Evolutionary conservation across 108 stramenopile species (phyloP).

Genomic region (Epithemia pelagica): DNA sequence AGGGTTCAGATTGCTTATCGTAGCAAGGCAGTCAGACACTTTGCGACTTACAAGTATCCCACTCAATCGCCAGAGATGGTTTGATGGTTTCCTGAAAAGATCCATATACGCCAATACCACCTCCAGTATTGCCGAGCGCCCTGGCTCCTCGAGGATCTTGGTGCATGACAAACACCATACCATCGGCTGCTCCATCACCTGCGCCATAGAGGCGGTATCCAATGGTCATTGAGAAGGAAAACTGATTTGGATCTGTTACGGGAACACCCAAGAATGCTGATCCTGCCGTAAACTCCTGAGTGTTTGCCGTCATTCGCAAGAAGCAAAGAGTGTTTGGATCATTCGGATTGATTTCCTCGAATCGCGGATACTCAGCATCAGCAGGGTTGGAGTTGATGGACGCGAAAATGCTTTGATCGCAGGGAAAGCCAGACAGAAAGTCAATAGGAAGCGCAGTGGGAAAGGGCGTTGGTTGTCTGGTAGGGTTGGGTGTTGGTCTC

Average conservation of each 20-base stretch:
- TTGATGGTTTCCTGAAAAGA: not conserved
- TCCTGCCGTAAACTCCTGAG: not conserved
- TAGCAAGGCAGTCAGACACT: too few relatives aligned
- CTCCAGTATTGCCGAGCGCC: constrained; percentile 3
- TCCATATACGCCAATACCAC: constrained; percentile 2
- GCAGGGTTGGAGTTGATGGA: not conserved
- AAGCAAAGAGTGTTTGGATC: constrained; percentile 3
- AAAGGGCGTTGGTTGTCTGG: too few relatives aligned
- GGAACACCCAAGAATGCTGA: not conserved
- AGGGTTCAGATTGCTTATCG: too few relatives aligned
- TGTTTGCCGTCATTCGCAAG: constrained; percentile 6
- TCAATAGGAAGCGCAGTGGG: not conserved
- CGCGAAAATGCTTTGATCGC: not conserved
- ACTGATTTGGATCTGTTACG: not conserved
- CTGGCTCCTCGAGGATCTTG: constrained; percentile 2
- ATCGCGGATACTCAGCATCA: not conserved
- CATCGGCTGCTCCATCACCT: not conserved
- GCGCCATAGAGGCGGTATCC: constrained; percentile 6
- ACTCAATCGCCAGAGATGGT: not conserved
- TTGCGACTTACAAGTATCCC: constrained; percentile 3
- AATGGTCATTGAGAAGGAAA: constrained; percentile 5
- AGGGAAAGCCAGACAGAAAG: constrained; percentile 1
- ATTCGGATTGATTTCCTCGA: not conserved
- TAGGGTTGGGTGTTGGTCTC: not conserved
- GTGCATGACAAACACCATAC: constrained; percentile 11